Evolutionary conservation across 2,329 filamentous ascomycete species (phyloP).

Genomic region (Dactylellina leptospora): DNA sequence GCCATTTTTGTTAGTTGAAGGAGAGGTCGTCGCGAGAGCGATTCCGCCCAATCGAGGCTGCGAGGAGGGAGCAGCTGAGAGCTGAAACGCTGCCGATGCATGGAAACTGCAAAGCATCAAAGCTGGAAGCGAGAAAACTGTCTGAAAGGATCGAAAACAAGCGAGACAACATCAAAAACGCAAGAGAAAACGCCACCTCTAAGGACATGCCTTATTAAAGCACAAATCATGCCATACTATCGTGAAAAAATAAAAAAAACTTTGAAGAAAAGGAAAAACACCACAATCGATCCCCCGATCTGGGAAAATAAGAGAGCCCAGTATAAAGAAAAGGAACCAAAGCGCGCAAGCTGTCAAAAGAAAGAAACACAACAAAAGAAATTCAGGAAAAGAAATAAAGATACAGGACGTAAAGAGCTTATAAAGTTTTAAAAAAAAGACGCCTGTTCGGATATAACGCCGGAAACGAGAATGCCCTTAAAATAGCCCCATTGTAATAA

Average conservation of each 20-base stretch:
- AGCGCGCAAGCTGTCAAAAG: neutral
- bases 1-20: constrained; percentile 20
- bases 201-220: constrained; percentile 41
- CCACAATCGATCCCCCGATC: neutral
- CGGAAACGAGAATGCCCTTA: constrained; percentile 23
- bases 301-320: constrained; percentile 3
- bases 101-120: constrained; percentile 1
- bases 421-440: constrained; percentile 9
- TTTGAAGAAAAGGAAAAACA: no score
- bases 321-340: neutral
- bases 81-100: neutral
- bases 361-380: constrained; percentile 26
- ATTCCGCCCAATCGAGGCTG: constrained; percentile 40
- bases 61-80: no score
- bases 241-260: constrained; percentile 33
- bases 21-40: neutral
- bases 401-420: constrained; percentile 18
- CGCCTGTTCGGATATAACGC: constrained; percentile 13
- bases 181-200: constrained; percentile 44
- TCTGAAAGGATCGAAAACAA: constrained; percentile 13
- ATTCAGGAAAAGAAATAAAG: no score
- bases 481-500: constrained; percentile 15
- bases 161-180: constrained; percentile 20
- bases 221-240: constrained; percentile 48
- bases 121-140: neutral